Conservation (phyloP, 1,284 basidiomycete species). For the Heterobasidion parviporum region DNA sequence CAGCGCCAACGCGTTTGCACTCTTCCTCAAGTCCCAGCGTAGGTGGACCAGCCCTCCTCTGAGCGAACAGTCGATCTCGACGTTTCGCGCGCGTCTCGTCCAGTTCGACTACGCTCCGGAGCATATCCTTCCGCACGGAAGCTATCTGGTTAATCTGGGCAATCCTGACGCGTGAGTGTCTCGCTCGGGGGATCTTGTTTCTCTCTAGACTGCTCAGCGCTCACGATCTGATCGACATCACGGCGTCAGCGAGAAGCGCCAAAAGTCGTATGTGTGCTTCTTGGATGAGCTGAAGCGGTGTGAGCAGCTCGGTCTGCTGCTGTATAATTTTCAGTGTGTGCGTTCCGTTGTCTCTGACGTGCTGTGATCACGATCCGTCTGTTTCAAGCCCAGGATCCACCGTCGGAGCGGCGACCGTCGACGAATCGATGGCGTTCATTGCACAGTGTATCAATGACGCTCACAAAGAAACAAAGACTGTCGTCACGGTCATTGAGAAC, state of each 20-base stretch:
- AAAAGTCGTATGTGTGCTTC: constrained; percentile 76
- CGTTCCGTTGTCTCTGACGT: neutral
- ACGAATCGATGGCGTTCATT: constrained; percentile 57
- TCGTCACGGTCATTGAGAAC: constrained; percentile 76
- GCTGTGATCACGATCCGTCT: neutral
- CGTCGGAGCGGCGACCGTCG: constrained; percentile 56
- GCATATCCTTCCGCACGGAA: constrained; percentile 74
- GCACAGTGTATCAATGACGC: constrained; percentile 73
- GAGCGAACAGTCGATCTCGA: constrained; percentile 35
- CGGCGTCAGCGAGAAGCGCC: constrained; percentile 52
- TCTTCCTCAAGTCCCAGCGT: constrained; percentile 80
- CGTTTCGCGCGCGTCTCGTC: constrained; percentile 52
- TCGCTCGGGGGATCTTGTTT: neutral
- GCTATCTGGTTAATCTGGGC: constrained; percentile 80
- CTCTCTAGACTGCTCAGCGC: neutral
- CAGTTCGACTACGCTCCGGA: constrained; percentile 49
- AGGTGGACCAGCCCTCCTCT: constrained; percentile 68
- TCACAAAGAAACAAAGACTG: constrained; percentile 56
- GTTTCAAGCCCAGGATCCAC: constrained; percentile 71
- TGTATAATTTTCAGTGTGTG: constrained; percentile 84
- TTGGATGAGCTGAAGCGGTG: constrained; percentile 80
- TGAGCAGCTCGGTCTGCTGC: constrained; percentile 63
- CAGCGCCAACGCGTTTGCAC: constrained; percentile 76
- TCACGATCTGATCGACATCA: neutral
- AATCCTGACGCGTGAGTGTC: constrained; percentile 63